These are phyloP conservation scores for Calonectria henricotiae DNA, from an alignment of 2,329 filamentous ascomycete genomes.

Conservation along the genomic window DNA sequence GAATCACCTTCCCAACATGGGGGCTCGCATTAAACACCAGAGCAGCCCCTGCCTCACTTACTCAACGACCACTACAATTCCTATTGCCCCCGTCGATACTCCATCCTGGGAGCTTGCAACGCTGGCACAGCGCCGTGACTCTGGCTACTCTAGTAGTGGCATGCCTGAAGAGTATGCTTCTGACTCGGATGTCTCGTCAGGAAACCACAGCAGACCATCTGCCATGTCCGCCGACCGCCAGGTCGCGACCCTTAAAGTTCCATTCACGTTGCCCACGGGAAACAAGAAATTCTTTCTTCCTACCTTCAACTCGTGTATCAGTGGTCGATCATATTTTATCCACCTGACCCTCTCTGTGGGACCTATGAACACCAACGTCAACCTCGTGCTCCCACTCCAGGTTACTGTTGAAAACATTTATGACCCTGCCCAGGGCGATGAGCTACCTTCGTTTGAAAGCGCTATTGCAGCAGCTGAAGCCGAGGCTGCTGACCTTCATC, in stretches of 20 bases:
- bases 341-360: conserved; percentile 64
- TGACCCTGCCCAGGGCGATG: conserved; percentile 53
- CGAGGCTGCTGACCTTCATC: conserved; percentile 62
- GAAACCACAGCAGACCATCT: conserved; percentile 46
- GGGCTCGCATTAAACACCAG: conserved; percentile 61
- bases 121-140: conserved; percentile 64
- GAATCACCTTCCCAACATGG: conserved; percentile 67
- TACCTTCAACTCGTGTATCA: conserved; percentile 73
- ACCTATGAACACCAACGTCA: conserved; percentile 62
- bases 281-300: conserved; percentile 70
- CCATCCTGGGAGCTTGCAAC: conserved; percentile 63
- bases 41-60: conserved; percentile 65
- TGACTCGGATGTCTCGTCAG: conserved; percentile 55
- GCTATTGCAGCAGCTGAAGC: conserved; percentile 62
- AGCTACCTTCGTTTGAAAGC: conserved; percentile 68
- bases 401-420: conserved; percentile 63
- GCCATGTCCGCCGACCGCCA: conserved; percentile 59
- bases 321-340: conserved; percentile 70
- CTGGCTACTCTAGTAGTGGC: conserved; percentile 68
- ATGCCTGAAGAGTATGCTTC: conserved; percentile 57
- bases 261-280: conserved; percentile 64
- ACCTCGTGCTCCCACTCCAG: conserved; percentile 68
- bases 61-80: conserved; percentile 63
- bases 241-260: conserved; percentile 64
- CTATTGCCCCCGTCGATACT: conserved; percentile 56